phyloP scores from a whole-genome alignment of 345 rosid species.

The Populus tremula region DNA sequence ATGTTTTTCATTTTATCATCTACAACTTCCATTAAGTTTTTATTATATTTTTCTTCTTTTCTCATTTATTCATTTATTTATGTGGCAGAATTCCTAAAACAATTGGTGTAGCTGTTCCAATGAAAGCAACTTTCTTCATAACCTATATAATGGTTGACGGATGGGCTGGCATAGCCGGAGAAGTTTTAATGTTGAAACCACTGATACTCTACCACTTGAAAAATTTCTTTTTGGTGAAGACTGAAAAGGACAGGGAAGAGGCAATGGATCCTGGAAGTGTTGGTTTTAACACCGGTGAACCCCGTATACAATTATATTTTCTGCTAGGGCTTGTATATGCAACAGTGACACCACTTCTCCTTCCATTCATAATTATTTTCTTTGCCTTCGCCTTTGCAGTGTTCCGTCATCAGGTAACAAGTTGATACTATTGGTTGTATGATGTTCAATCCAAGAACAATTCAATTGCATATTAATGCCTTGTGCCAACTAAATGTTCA shows the following conservation, averaged over 20 bases:
- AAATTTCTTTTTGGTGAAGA: conserved; percentile 83
- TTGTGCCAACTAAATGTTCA: background rate
- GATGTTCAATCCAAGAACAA: background rate
- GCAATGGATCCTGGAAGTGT: conserved; percentile 95
- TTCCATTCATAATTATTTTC: conserved; percentile 81
- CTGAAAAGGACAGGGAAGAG: conserved; percentile 88
- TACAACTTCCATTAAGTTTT: background rate
- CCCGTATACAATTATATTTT: conserved; percentile 86
- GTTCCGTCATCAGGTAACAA: conserved; percentile 85
- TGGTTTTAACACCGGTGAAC: conserved; percentile 87
- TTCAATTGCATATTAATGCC: background rate
- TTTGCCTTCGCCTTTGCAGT: conserved; percentile 74
- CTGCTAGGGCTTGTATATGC: conserved; percentile 90
- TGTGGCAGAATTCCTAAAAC: conserved; percentile 71
- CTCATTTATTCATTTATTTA: background rate
- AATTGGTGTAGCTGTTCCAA: conserved; percentile 81
- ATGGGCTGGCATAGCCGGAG: conserved; percentile 95
- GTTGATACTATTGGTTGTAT: background rate
- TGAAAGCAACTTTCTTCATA: conserved; percentile 92
- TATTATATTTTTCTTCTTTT: background rate
- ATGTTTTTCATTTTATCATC: background rate
- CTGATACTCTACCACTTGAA: conserved; percentile 80
- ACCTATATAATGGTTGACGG: conserved; percentile 97
- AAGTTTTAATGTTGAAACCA: conserved; percentile 78
- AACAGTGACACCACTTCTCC: conserved; percentile 74